A percentile compares a stretch with the other conserved stretches of the same genome.
These are phyloP conservation scores for Balansia obtecta DNA, from an alignment of 2,329 filamentous ascomycete genomes.

Conservation along the genomic window DNA sequence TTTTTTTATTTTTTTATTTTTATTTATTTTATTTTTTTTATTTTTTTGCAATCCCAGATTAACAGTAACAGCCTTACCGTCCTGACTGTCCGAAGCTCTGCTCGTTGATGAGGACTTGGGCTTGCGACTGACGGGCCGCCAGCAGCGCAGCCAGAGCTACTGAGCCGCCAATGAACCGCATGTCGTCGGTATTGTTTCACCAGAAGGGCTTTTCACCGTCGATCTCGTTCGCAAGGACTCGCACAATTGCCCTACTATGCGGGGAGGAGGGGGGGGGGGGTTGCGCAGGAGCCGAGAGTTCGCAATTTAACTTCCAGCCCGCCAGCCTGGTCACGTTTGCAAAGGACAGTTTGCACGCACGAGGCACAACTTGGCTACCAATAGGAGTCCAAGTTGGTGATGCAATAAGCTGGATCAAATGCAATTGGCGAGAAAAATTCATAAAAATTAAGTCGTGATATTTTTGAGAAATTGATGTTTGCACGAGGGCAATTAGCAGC, in stretches of 20 bases:
- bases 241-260: too few relatives aligned
- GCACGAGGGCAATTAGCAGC: background rate
- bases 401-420: too few relatives aligned
- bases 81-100: slow-evolving; percentile 66
- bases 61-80: slow-evolving; percentile 36
- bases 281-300: background rate
- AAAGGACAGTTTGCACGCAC: background rate
- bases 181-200: background rate
- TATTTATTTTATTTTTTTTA: too few relatives aligned
- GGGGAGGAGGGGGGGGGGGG: background rate
- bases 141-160: slow-evolving; percentile 29
- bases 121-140: slow-evolving; percentile 37
- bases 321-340: slow-evolving; percentile 2
- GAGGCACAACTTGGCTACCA: background rate
- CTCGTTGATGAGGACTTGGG: slow-evolving; percentile 57
- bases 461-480: background rate
- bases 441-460: too few relatives aligned
- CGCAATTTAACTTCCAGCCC: background rate
- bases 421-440: too few relatives aligned
- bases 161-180: slow-evolving; percentile 5
- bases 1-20: too few relatives aligned
- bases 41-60: background rate
- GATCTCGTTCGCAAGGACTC: too few relatives aligned
- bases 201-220: background rate
- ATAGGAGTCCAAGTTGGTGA: too few relatives aligned